Base-by-base conservation (phyloP, 306 rosid species). In the Neltuma alba region DNA sequence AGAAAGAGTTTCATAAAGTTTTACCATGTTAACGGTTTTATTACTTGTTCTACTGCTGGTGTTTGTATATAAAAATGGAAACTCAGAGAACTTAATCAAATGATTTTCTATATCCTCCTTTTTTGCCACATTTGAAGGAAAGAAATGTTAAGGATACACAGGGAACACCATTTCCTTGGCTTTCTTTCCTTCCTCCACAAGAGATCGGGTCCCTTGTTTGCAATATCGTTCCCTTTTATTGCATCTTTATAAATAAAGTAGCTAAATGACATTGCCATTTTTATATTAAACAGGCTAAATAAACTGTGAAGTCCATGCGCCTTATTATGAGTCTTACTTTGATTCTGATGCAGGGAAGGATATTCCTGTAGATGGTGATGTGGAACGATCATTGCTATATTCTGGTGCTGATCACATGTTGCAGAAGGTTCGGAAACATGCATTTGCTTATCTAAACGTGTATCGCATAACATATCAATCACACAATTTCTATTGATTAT, bases 391-490 rank as follows among this genome's bases (percentile, higher is more conserved):
- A 50, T 83, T 89, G 94, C 89, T 84, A 77, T 74, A 86, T 85
- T 86, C 91, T 42, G 93, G 94, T 82, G 92, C 91, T 77, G 99
- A 90, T 87, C 87, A 87, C 30, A 91, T 90, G 75, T 76, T 96
- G 78, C 86, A 87, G 74, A 89, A 91, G 99, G 99, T 91, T 77
- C 78, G 90, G 34, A 68, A 72, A 50, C 45, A 31, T 63, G n/a
- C 28, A 60, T 58, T 65, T 61, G 47, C 71, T 67, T 81, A 40
- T 68, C 34, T 23, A 4, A 21, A 40, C 34, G 12, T 41, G 73
- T 41, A 23, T 40, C 13, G 13, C 20, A 27, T 52, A 38, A 27
- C 36, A 7, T 76, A 42, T 70, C 15, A 34, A 10, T 9, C 14
- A 40, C 52, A 34, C 5, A 7, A 60, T 5, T 60, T 54, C 38